phyloP scores from a whole-genome alignment of 495 filamentous ascomycete species.

The Barbatosphaeria neglecta region DNA sequence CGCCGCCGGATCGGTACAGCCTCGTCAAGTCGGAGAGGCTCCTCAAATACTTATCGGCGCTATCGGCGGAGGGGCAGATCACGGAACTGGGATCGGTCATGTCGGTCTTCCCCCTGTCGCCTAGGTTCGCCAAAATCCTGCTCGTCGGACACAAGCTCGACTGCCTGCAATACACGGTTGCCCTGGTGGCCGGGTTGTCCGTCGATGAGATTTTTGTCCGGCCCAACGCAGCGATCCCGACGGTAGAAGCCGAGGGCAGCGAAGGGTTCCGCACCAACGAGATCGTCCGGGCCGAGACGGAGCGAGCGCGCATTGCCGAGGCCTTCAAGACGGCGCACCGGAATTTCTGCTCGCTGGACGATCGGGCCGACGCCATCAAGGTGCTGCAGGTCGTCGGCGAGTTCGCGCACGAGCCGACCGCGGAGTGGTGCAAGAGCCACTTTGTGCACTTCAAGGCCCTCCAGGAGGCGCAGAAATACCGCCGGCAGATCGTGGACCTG shows the following conservation, averaged over 20 bases:
- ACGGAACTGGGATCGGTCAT: slow-evolving; percentile 68
- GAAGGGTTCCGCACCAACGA: slow-evolving; percentile 49
- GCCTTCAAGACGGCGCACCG: slow-evolving; percentile 66
- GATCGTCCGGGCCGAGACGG: slow-evolving; percentile 56
- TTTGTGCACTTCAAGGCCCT: slow-evolving; percentile 81
- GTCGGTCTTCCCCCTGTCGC: slow-evolving; percentile 78
- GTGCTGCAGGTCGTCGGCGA: slow-evolving; percentile 79
- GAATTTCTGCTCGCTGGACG: slow-evolving; percentile 69
- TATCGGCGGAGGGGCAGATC: slow-evolving; percentile 57
- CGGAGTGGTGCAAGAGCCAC: slow-evolving; percentile 63
- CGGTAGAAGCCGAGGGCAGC: slow-evolving; percentile 23
- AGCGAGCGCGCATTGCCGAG: slow-evolving; percentile 50
- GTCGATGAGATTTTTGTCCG: slow-evolving; percentile 82
- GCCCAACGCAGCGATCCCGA: slow-evolving; percentile 61
- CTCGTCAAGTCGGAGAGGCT: slow-evolving; percentile 80
- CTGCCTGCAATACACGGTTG: slow-evolving; percentile 77
- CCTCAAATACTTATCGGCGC: slow-evolving; percentile 59
- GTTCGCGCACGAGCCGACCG: slow-evolving; percentile 54
- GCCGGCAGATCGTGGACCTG: slow-evolving; percentile 70
- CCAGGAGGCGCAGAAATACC: slow-evolving; percentile 72
- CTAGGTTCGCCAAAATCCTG: slow-evolving; percentile 83
- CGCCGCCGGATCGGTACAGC: slow-evolving; percentile 69
- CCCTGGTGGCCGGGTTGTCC: slow-evolving; percentile 77
- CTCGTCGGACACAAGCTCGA: slow-evolving; percentile 73
- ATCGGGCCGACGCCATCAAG: slow-evolving; percentile 80